Base-by-base conservation (phyloP, 2,329 filamentous ascomycete genomes). In the Colletotrichum sp. region DNA sequence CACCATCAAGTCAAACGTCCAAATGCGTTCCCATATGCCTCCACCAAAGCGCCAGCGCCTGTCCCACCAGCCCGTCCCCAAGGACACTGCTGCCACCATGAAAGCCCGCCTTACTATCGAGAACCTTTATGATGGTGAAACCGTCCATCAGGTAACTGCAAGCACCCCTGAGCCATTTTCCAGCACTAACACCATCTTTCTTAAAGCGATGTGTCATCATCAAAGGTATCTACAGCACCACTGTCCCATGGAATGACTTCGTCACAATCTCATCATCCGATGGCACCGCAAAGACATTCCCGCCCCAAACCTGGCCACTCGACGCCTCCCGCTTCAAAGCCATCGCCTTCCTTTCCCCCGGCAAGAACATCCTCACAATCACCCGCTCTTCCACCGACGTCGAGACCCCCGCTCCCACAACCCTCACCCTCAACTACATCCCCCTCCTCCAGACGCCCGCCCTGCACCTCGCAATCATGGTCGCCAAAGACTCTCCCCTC, bases 391-490 rank as follows among this genome's bases (percentile, higher is more conserved):
- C 16, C 18, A 32, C 24, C 18, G 36, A 24, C 5, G 5, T n/a
- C 36, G 15, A n/a, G 9, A 12, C 8, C 12, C 9, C 44, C 12
- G 9, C 13, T 13, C 24, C 72, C 10, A 6, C 18, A 8, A 39
- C 28, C 6, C 18, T 66, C 3, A 52, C 34, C 85, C 39, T 83
- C 18, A 78, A 78, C n/a, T 93, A 95, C 83, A 89, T 91, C 0
- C 90, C 81, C 86, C 91, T 80, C 82, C 89, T 75, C 8, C 87
- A 88, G 79, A 83, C 82, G 0, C 93, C 94, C 3, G 93, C 94
- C n/a, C 87, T 95, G 3, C 92, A 95, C 77, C 86, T 95, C 28
- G 93, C 92, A 28, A 92, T 95, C 68, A 87, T 95, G 66, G 87
- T 95, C 4, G 93, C 92, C 15, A 92, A 90, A 78, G 93, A 95